phyloP scores from a whole-genome alignment of 2,329 filamentous ascomycete species.

The Fusarium sp. region DNA sequence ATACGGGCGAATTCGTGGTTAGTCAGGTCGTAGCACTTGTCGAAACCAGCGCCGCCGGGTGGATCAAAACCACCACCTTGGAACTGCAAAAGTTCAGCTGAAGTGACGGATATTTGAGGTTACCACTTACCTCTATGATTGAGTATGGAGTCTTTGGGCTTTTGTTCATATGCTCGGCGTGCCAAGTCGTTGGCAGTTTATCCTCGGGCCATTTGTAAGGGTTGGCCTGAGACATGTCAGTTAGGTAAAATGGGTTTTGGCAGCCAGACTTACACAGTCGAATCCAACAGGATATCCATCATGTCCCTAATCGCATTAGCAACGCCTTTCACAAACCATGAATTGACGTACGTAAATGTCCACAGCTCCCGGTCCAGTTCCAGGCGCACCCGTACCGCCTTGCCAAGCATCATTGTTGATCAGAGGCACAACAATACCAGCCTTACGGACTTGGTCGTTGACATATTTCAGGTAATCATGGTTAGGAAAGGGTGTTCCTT shows the following conservation, averaged over 20 bases:
- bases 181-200: slow-evolving; percentile 59
- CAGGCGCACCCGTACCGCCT: slow-evolving; percentile 72
- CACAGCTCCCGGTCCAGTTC: slow-evolving; percentile 63
- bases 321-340: accelerated
- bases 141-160: slow-evolving; percentile 75
- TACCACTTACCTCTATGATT: slow-evolving; percentile 55
- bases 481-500: slow-evolving; percentile 69
- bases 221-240: slow-evolving; percentile 53
- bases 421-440: slow-evolving; percentile 78
- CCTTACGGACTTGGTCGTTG: slow-evolving; percentile 73
- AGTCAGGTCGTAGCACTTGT: slow-evolving; percentile 72
- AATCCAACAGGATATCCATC: slow-evolving; percentile 73
- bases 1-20: slow-evolving; percentile 82
- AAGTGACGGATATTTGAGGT: accelerated
- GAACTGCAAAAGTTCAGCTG: slow-evolving; percentile 57
- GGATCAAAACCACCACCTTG: slow-evolving; percentile 80
- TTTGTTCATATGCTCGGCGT: slow-evolving; percentile 65
- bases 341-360: slow-evolving; percentile 66
- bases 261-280: slow-evolving; percentile 57
- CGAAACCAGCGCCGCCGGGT: slow-evolving; percentile 79
- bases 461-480: slow-evolving; percentile 77
- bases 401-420: slow-evolving; percentile 79
- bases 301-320: slow-evolving; percentile 57
- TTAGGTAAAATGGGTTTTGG: accelerated
- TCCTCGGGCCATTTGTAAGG: slow-evolving; percentile 56